Percentiles rank a stretch among this genome's conserved stretches.
Evolutionary conservation across 1,284 basidiomycete genomes (phyloP).

Genomic region (Chiua sp.): DNA sequence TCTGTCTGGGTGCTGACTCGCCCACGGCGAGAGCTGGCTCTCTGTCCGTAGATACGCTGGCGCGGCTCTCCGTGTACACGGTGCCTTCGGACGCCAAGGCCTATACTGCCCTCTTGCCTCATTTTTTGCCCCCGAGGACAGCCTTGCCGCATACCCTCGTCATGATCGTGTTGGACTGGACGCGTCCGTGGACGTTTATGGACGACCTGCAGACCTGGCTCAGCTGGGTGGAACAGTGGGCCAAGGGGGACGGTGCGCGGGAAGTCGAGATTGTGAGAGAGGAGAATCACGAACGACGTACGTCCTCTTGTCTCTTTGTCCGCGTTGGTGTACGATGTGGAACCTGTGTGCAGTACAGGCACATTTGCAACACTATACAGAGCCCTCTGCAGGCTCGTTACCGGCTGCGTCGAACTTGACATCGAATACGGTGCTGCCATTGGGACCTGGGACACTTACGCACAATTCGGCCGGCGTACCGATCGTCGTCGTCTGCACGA

Average conservation of each 20-base stretch:
- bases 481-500: conserved; percentile 91
- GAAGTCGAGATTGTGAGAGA: conserved; percentile 74
- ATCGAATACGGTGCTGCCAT: conserved; percentile 69
- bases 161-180: conserved; percentile 95
- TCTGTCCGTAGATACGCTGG: conserved; percentile 71
- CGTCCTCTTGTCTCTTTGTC: conserved; percentile 40
- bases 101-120: conserved; percentile 80
- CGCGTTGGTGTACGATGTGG: not conserved
- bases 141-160: conserved; percentile 82
- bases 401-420: conserved; percentile 62
- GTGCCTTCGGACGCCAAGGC: conserved; percentile 81
- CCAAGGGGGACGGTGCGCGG: conserved; percentile 65
- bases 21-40: conserved; percentile 1
- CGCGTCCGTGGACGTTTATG: conserved; percentile 89
- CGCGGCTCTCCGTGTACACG: conserved; percentile 87
- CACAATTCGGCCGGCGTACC: conserved; percentile 86
- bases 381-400: conserved; percentile 72
- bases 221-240: conserved; percentile 83
- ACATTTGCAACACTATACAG: conserved; percentile 87
- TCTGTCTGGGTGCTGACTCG: conserved; percentile 6
- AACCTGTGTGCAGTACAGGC: conserved; percentile 69
- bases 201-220: conserved; percentile 91
- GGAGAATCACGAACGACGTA: conserved; percentile 84
- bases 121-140: conserved; percentile 78
- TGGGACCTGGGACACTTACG: conserved; percentile 81